Base-by-base conservation (phyloP, 306 rosid species). In the Citrullus amarus region DNA sequence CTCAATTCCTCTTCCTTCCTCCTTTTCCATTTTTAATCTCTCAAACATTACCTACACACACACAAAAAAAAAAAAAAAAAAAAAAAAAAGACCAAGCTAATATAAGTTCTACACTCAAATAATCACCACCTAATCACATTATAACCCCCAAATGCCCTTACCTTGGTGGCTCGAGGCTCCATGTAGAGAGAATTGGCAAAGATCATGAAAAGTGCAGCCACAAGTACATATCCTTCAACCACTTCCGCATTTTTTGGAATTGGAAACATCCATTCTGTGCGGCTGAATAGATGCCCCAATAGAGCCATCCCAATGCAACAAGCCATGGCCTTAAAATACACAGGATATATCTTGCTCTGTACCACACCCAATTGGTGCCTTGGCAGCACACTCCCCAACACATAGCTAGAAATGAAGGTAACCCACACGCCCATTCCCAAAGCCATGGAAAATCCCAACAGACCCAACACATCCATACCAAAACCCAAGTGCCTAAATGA, bases 91-190 rank as follows among this genome's bases (percentile, higher is more conserved):
- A 25, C 28, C 28, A 25, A 25, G 28, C 28, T 25, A 25, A 25
- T 25, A 25, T 25, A 25, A 25, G 28, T 25, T 25, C 28, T 25
- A 25, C 28, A 25, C 28, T 25, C 28, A 25, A 25, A 25, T 25
- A 0, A 25, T 25, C 28, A 25, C 28, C 28, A 25, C 28, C 28
- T 25, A 1, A 25, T 25, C 28, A 1, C 28, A 25, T 25, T 0
- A 25, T 25, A 25, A 25, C 28, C 28, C 28, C 28, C 28, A 25
- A 25, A 25, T 25, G 28, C 28, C 28, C 28, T 25, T 25, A 25
- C 98, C 96, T 88, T 90, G 0, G 92, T 88, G 36, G 98, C 90
- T 5, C 84, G 84, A 81, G 98, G 98, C 81, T 92, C 98, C 89
- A 94, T 79, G 90, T 86, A 88, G 7, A 90, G 0, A 78, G 86